A percentile compares a stretch with the other conserved stretches of the same genome.
Conservation (phyloP, 495 filamentous ascomycete species). For the Talaromyces borbonicus region DNA sequence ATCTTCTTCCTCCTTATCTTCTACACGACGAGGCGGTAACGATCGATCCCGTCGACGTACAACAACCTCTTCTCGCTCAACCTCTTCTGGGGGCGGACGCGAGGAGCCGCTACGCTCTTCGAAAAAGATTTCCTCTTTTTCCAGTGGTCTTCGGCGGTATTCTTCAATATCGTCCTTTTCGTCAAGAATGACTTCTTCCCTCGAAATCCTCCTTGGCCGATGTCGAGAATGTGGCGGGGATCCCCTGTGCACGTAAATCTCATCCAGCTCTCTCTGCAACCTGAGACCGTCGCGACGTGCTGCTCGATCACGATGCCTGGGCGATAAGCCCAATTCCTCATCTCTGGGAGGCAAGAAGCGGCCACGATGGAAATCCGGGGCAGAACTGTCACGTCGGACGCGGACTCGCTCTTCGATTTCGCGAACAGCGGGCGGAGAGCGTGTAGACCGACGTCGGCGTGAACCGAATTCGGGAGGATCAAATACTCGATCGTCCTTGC, state of each 20-base stretch:
- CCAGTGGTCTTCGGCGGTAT: background rate
- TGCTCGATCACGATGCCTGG: conserved; percentile 9
- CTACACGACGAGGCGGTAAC: conserved; percentile 9
- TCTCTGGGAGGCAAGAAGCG: conserved; percentile 12
- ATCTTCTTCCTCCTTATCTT: conserved; percentile 4
- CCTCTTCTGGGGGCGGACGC: conserved; percentile 14
- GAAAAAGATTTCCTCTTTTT: conserved; percentile 10
- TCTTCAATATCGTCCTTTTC: conserved; percentile 3
- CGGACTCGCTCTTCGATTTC: conserved; percentile 5
- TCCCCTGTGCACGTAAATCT: conserved; percentile 16
- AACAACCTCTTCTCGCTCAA: conserved; percentile 14
- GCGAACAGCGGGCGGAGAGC: conserved; percentile 2
- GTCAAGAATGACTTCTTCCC: conserved; percentile 16
- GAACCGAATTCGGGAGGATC: conserved; percentile 3
- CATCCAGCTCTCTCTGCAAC: conserved; percentile 20
- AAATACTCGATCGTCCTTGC: conserved; percentile 8
- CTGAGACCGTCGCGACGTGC: conserved; percentile 9
- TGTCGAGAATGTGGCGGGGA: conserved; percentile 10
- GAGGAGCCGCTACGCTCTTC: conserved; percentile 7
- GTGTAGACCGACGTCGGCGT: conserved; percentile 1
- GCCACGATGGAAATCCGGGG: conserved; percentile 18
- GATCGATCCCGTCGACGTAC: conserved; percentile 11
- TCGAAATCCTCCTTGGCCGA: conserved; percentile 11
- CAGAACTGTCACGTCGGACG: conserved; percentile 2
- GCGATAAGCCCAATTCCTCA: conserved; percentile 16